Conservation (phyloP, 2,329 filamentous ascomycete species). For the Xylaria multiplex region DNA sequence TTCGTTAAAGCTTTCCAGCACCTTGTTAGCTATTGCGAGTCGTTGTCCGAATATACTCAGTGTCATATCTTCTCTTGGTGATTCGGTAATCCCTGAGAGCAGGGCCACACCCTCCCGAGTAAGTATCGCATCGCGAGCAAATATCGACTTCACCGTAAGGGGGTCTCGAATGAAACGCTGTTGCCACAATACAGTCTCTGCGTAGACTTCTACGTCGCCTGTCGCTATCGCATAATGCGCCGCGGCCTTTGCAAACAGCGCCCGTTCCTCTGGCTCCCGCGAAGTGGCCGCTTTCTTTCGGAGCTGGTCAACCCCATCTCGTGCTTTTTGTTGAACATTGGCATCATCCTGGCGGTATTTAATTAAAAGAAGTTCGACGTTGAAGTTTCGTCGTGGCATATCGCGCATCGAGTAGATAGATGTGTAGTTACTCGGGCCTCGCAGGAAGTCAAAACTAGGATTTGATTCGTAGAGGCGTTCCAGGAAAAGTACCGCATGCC, state of each 20-base stretch:
- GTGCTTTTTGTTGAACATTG: conserved; percentile 24
- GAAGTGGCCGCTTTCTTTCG: conserved; percentile 26
- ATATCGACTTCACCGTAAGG: conserved; percentile 20
- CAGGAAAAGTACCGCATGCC: conserved; percentile 19
- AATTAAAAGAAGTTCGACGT: conserved; percentile 31
- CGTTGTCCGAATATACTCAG: conserved; percentile 8
- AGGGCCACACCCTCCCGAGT: conserved; percentile 27
- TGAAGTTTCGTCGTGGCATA: conserved; percentile 30
- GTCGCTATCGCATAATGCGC: conserved; percentile 32
- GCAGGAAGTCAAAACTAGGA: conserved; percentile 27
- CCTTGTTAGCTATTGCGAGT: conserved; percentile 23
- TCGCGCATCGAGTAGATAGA: conserved; percentile 29
- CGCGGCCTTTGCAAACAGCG: conserved; percentile 31
- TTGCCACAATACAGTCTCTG: conserved; percentile 31
- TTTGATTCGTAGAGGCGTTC: conserved; percentile 23
- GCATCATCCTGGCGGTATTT: conserved; percentile 1
- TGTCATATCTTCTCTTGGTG: conserved; percentile 10
- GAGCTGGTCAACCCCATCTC: conserved; percentile 26
- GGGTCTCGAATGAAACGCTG: conserved; percentile 32
- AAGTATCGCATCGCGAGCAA: conserved; percentile 11
- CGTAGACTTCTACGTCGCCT: conserved; percentile 27
- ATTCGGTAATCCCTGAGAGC: conserved; percentile 28
- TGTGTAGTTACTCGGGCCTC: neutral
- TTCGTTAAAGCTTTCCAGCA: conserved; percentile 21
- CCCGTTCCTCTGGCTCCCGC: conserved; percentile 26